Conservation (phyloP, 2,329 filamentous ascomycete genomes). For the Zalaria obscura region DNA sequence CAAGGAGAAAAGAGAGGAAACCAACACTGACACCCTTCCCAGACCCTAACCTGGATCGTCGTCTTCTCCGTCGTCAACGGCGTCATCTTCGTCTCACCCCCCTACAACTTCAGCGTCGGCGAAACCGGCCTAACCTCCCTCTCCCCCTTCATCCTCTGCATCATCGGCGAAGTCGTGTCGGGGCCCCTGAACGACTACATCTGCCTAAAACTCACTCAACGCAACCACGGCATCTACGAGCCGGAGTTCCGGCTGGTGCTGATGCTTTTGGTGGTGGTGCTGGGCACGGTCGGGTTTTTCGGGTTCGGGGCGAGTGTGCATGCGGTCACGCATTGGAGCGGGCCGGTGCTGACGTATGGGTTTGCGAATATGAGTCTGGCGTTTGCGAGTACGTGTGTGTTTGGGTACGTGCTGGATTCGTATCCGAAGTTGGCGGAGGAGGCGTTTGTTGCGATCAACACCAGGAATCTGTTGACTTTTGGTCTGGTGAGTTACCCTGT, state of each 20-base stretch:
- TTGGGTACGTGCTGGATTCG: conserved; percentile 37
- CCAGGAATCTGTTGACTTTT: conserved; percentile 34
- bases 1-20: too few species aligned
- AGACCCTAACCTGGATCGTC: conserved; percentile 22
- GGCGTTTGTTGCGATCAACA: conserved; percentile 38
- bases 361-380: conserved; percentile 35
- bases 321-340: conserved; percentile 32
- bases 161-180: conserved; percentile 30
- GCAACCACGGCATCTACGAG: conserved; percentile 21
- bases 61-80: conserved; percentile 35
- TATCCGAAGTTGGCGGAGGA: conserved; percentile 33
- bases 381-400: conserved; percentile 33
- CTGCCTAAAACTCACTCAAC: conserved; percentile 15
- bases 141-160: conserved; percentile 31
- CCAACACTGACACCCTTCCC: too few species aligned
- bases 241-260: conserved; percentile 20
- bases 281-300: conserved; percentile 32
- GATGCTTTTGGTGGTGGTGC: conserved; percentile 25
- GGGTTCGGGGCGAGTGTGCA: conserved; percentile 33
- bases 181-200: conserved; percentile 34
- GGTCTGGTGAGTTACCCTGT: conserved; percentile 16
- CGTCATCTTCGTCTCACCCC: conserved; percentile 26
- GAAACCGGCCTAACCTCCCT: conserved; percentile 37
- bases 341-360: conserved; percentile 34
- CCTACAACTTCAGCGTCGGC: conserved; percentile 33